Conservation (phyloP, 2,329 filamentous ascomycete species). For the Coniochaeta sp. region DNA sequence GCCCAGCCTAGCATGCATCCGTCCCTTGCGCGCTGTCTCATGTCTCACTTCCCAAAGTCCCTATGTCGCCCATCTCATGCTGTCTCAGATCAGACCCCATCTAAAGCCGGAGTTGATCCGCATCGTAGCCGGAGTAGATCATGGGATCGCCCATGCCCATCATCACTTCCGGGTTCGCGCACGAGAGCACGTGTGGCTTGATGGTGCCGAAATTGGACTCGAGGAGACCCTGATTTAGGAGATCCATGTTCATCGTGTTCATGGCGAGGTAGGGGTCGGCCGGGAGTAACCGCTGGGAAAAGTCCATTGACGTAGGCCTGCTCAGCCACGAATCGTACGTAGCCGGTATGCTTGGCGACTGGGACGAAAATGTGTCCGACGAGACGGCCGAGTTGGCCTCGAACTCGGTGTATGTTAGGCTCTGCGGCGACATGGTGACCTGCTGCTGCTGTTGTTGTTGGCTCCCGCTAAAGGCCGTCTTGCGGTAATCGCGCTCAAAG, state of each 20-base stretch:
- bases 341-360: conserved; percentile 22
- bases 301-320: conserved; percentile 25
- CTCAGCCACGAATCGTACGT: conserved; percentile 27
- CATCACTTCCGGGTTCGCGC: conserved; percentile 47
- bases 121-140: conserved; percentile 48
- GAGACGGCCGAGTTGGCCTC: conserved; percentile 22
- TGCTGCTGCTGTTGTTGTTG: no score
- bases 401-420: conserved; percentile 39
- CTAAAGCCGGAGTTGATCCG: conserved; percentile 34
- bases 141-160: conserved; percentile 51
- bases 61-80: no score
- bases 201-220: conserved; percentile 47
- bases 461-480: conserved; percentile 33
- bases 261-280: conserved; percentile 33
- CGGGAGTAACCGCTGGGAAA: conserved; percentile 33
- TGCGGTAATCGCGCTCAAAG: conserved; percentile 47
- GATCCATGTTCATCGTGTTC: conserved; percentile 31
- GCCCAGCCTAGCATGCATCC: neutral
- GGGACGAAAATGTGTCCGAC: conserved; percentile 18
- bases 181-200: conserved; percentile 47
- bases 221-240: conserved; percentile 42
- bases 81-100: no score
- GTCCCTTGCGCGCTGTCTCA: neutral
- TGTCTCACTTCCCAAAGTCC: neutral
- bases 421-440: conserved; percentile 46